Base-by-base conservation (phyloP, 1,284 basidiomycete genomes). In the Entoloma clypeatum region DNA sequence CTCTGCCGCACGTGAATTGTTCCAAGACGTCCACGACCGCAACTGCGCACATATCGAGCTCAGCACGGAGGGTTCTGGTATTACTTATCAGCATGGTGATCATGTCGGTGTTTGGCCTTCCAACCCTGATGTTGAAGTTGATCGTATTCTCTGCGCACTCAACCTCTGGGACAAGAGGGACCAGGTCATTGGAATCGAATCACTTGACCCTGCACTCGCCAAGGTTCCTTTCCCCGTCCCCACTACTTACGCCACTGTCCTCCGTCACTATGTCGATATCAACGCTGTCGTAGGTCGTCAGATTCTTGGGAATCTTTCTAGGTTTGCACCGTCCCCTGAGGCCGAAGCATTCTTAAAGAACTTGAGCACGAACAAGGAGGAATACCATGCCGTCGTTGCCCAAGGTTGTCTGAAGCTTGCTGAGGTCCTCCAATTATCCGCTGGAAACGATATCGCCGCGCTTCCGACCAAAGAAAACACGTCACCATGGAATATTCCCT, bases 211-310 rank as follows among this genome's bases (percentile, higher is more conserved):
- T 24, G 91, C 93, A 17, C 77, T 99, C 14, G 96, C 96, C 47
- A 99, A 99, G 68, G 94, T 98, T 48, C 95, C 95, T 11, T 99
- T 99, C 86, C 95, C 96, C 16, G 85, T 90, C 18, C 95, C 95
- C 2, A 95, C 94, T 1, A 98, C 95, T 2, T 98, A 97, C 60
- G 81, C 78, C 54, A 88, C 93, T 41, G 89, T 98, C 51, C 84
- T 98, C 56, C 85, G 94, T 36, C 90, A 99, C 72, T 99, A 99
- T 67, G 83, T 98, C 60, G 95, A 99, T 61, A 92, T 98, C 58
- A 91, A 86, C 54, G 87, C 92, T 30, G 81, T 90, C 39, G 92
- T 89, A 10, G 92, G 92, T 64, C 89, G 95, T 66, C 95, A 98
- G 64, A 86, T 93, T 45, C 81, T 98, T 26, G 87, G 88, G 38